Base-by-base conservation (phyloP, 768 basidiomycete genomes). In the Termitomyces titanicus region DNA sequence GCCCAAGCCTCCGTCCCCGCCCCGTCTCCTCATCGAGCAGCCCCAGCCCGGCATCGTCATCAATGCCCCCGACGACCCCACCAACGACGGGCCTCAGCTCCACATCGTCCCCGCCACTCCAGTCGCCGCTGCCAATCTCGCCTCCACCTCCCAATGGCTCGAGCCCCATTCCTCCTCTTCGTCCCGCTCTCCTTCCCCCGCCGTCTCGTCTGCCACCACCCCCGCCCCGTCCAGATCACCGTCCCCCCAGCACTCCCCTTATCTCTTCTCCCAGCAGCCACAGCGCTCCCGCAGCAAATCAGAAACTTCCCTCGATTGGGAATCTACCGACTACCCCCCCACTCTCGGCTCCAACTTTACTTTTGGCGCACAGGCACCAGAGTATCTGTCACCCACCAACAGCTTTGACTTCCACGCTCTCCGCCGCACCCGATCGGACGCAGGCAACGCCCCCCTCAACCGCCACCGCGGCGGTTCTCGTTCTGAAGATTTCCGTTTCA, bases 71-170 rank as follows among this genome's bases (percentile, higher is more conserved):
- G 79, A 81, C 3, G 85, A 80, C 39, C 78, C 79, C 35, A 72
- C 73, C 27, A 69, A 71, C 52, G 69, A 71, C 17, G 83, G 86
- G 0, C 89, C 87, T 0, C 80, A 79, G 49, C 77, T 93, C 57
- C 83, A 90, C 64, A 85, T 93, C 58, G 89, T 92, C 7, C 91
- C 91, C 39, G 88, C 90, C 20, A 93, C 91, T 3, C 91, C 91
- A 8, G 77, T 93, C 53, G 81, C 80, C 25, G 72, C 72, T 35
- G 70, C 72, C 10, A 75, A 78, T 55, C 66, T 50, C 22, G 10
- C 47, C 5, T 17, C 52, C 10, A 37, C 38, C 10, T 34, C 55
- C 7, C 33, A 43, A 6, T 64, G 63, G 63, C 61, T 64, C 3
- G 58, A 57, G 2, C 27, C 47, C 20, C 22, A 47, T 15, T 34